phyloP scores from a whole-genome alignment of 257 asterid genomes.

The Vinca minor region DNA sequence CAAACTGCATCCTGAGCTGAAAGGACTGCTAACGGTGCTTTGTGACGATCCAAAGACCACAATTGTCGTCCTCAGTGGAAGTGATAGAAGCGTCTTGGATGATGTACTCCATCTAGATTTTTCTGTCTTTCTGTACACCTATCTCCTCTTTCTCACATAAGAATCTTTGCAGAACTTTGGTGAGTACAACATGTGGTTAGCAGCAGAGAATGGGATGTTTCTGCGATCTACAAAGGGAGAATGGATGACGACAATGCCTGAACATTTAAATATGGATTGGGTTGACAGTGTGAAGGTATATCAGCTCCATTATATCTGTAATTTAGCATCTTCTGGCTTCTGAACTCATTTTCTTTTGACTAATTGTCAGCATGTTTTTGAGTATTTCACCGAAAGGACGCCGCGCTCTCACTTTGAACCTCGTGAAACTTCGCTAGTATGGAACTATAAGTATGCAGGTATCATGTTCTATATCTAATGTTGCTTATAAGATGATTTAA shows the following conservation, averaged over 20 bases:
- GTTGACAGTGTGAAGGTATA: conserved; percentile 81
- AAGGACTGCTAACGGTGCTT: conserved; percentile 49
- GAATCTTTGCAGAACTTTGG: conserved; percentile 67
- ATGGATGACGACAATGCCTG: conserved; percentile 99
- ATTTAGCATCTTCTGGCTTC: conserved; percentile 5
- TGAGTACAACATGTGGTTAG: conserved; percentile 89
- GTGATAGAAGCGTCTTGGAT: conserved; percentile 66
- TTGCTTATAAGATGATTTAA: conserved; percentile 9
- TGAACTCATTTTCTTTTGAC: conserved; percentile 13
- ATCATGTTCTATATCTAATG: conserved; percentile 11
- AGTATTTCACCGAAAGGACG: conserved; percentile 95
- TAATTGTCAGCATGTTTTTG: conserved; percentile 73
- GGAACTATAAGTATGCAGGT: conserved; percentile 99
- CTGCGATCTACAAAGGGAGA: conserved; percentile 70
- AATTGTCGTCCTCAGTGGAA: conserved; percentile 88
- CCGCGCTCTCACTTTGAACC: conserved; percentile 83
- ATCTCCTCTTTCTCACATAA: conserved; percentile 7
- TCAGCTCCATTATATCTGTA: conserved; percentile 11
- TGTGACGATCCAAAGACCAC: conserved; percentile 83
- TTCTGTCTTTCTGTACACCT: background rate
- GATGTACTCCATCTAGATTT: conserved; percentile 38
- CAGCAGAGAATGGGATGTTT: conserved; percentile 98
- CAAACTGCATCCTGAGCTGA: conserved; percentile 79
- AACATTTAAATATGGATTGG: conserved; percentile 95
- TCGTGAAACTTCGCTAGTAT: conserved; percentile 88